A percentile compares a stretch with the other conserved stretches of the same genome.
phyloP scores from a whole-genome alignment of 2,329 filamentous ascomycete genomes.

The Microcyclospora tardicrescens region DNA sequence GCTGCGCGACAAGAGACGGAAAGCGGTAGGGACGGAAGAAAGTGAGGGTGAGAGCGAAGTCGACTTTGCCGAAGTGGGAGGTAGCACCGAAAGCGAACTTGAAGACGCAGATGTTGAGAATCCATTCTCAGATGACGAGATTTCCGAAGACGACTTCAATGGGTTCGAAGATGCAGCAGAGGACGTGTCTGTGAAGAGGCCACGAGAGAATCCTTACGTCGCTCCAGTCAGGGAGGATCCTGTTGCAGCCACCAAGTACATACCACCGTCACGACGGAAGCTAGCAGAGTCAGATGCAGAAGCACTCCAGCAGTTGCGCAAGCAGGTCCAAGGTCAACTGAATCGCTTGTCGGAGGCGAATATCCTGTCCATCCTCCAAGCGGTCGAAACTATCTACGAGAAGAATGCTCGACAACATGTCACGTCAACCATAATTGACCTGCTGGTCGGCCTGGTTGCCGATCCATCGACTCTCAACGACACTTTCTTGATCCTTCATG shows the following conservation, averaged over 20 bases:
- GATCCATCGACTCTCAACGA: constrained; percentile 69
- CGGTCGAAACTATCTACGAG: constrained; percentile 72
- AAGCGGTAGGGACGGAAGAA: constrained; percentile 25
- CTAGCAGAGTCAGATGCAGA: constrained; percentile 52
- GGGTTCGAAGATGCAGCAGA: constrained; percentile 22
- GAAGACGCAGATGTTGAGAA: constrained; percentile 25
- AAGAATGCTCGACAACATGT: constrained; percentile 79
- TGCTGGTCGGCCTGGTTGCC: constrained; percentile 66
- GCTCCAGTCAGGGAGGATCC: constrained; percentile 46
- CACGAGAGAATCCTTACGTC: constrained; percentile 77
- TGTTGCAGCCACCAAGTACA: constrained; percentile 54
- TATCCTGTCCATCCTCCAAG: constrained; percentile 66
- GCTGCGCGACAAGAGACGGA: constrained; percentile 45
- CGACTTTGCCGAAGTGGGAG: constrained; percentile 12
- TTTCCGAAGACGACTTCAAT: constrained; percentile 16
- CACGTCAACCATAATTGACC: constrained; percentile 63
- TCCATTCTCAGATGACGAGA: constrained; percentile 20
- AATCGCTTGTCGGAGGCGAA: constrained; percentile 91
- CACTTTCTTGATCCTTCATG: constrained; percentile 80
- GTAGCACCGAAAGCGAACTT: constrained; percentile 25
- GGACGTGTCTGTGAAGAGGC: constrained; percentile 28
- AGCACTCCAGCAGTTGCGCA: constrained; percentile 53
- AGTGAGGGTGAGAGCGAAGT: constrained; percentile 14
- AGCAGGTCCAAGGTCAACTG: constrained; percentile 75
- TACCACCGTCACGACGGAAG: constrained; percentile 72